Evolutionary conservation across 2,329 filamentous ascomycete species (phyloP).

Genomic region (Domatiomyces globalis): DNA sequence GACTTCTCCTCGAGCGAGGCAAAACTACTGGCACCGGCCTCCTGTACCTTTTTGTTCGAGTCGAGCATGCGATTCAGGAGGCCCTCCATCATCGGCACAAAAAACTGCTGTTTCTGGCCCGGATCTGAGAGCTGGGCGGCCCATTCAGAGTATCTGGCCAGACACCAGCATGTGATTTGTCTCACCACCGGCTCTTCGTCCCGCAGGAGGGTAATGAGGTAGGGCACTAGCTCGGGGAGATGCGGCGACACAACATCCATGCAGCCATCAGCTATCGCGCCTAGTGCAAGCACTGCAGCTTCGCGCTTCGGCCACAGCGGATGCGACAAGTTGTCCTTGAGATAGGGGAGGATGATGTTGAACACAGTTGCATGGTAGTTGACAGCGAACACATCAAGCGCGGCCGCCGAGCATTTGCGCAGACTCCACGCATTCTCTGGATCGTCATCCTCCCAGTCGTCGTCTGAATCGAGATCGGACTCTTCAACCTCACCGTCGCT

Average conservation of each 20-base stretch:
- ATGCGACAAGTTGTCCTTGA: conserved; percentile 79
- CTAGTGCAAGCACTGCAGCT: conserved; percentile 83
- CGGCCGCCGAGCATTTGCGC: conserved; percentile 90
- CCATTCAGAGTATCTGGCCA: conserved; percentile 88
- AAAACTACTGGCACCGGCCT: conserved; percentile 89
- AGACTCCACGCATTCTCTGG: conserved; percentile 91
- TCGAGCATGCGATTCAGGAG: conserved; percentile 91
- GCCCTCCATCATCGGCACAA: conserved; percentile 94
- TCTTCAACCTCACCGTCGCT: conserved; percentile 80
- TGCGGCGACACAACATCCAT: conserved; percentile 81
- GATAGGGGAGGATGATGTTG: conserved; percentile 77
- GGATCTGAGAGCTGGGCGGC: conserved; percentile 59
- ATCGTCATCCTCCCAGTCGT: conserved; percentile 54
- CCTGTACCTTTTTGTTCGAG: conserved; percentile 93
- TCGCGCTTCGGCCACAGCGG: conserved; percentile 84
- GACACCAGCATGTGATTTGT: conserved; percentile 95
- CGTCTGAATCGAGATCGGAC: conserved; percentile 54
- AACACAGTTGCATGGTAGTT: conserved; percentile 84
- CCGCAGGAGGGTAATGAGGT: conserved; percentile 70
- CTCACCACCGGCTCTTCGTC: conserved; percentile 82
- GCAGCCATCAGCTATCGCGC: conserved; percentile 89
- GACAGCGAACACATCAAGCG: conserved; percentile 81
- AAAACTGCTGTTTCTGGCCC: conserved; percentile 58
- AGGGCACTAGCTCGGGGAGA: conserved; percentile 77
- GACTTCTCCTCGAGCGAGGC: conserved; percentile 92